Base-by-base conservation (phyloP, 1,139 yeast species). In the Nakaseomyces glabratus region DNA sequence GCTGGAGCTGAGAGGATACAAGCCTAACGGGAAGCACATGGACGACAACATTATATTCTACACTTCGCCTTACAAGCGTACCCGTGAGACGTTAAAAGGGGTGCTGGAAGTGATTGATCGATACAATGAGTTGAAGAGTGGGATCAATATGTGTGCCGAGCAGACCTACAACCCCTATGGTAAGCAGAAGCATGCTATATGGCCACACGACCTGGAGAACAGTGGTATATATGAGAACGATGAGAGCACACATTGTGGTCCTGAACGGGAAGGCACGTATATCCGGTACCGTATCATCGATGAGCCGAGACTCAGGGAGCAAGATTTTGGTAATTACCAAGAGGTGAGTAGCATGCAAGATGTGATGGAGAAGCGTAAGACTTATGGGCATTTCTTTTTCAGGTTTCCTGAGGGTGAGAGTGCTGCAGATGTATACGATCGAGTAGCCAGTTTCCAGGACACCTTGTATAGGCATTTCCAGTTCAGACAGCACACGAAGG, bases 301-400 rank as follows among this genome's bases (percentile, higher is more conserved):
- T 53, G 96, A 86, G 51, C 93, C 95, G 4, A 61, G 95, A 35
- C 73, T 86, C 73, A 66, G 96, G 45, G 96, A 86, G 55, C 96
- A 86, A 57, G 96, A 86, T 58, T 86, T 86, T 54, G 96, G 96
- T 16, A 86, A 86, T 54, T 85, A 84, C 57, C 96, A 86, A 60
- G 50, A 53, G 28, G 48, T 50, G 12, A 41, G 38, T 9, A 71
- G 80, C 39, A 73, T 80, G 24, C 70, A 80, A 3, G 78, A 70
- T 37, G 86, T 79, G 45, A 84, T 86, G 90, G 77, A 76, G 47
- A 62, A 65, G 46, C 62, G 96, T 31, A 88, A 94, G 0, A 76
- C 77, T 45, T 86, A 86, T 58, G 96, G 96, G 0, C 95, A 85
- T 59, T 86, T 86, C 48, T 86, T 86, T 58, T 86, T 81, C 55